A percentile compares a stretch with the other conserved stretches of the same genome.
These are phyloP conservation scores for Clathrospora elynae DNA, from an alignment of 2,329 filamentous ascomycete genomes.

Conservation along the genomic window DNA sequence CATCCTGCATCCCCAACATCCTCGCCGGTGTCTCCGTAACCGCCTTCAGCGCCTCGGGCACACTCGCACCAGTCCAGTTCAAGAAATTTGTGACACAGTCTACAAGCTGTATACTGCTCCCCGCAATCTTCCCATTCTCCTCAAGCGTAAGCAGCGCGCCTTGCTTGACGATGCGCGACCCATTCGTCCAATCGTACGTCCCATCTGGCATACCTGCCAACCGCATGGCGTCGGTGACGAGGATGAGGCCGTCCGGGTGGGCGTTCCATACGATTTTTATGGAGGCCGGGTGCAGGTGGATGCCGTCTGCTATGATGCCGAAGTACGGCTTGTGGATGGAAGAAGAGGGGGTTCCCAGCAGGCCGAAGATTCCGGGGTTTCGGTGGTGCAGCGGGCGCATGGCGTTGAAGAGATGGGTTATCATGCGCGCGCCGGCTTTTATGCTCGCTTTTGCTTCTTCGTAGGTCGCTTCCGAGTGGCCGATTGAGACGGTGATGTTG, in stretches of 20 bases:
- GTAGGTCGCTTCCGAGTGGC: slow-evolving; percentile 86
- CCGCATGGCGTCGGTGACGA: slow-evolving; percentile 93
- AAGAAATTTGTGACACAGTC: slow-evolving; percentile 84
- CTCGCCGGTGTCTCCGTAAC: slow-evolving; percentile 78
- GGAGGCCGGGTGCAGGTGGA: slow-evolving; percentile 85
- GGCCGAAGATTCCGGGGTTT: slow-evolving; percentile 87
- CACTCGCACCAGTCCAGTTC: slow-evolving; percentile 70
- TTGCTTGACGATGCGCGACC: slow-evolving; percentile 68
- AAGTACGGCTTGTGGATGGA: slow-evolving; percentile 69
- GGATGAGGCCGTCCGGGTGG: slow-evolving; percentile 80
- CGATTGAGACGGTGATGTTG: slow-evolving; percentile 78
- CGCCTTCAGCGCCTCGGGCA: slow-evolving; percentile 71
- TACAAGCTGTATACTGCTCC: slow-evolving; percentile 71
- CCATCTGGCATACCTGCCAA: slow-evolving; percentile 84
- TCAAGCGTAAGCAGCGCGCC: slow-evolving; percentile 76
- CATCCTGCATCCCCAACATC: slow-evolving; percentile 70
- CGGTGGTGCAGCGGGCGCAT: slow-evolving; percentile 91
- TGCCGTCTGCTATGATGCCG: slow-evolving; percentile 87
- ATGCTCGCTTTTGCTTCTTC: slow-evolving; percentile 77
- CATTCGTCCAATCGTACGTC: slow-evolving; percentile 83
- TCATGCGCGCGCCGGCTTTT: slow-evolving; percentile 79
- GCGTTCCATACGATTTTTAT: slow-evolving; percentile 89
- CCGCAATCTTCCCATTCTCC: slow-evolving; percentile 65
- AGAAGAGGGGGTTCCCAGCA: slow-evolving; percentile 63
- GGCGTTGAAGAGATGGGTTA: slow-evolving; percentile 92